Evolutionary conservation across 495 filamentous ascomycete species (phyloP).

Genomic region (Tuber calosporum): DNA sequence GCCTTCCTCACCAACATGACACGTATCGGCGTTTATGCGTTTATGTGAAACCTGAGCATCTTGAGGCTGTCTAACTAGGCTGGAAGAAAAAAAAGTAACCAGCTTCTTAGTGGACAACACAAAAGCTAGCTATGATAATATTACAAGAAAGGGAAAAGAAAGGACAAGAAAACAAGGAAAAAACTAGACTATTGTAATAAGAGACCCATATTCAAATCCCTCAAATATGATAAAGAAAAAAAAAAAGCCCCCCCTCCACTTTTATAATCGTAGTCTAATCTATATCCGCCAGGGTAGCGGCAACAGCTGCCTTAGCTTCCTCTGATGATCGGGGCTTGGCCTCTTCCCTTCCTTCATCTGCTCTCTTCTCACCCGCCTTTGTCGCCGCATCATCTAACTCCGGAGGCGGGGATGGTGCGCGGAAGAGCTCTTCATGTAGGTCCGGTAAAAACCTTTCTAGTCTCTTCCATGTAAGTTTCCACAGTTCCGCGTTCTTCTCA

Average conservation of each 20-base stretch:
- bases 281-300: not conserved
- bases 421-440: conserved; percentile 50
- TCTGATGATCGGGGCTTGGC: not conserved
- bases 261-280: not conserved
- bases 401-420: conserved; percentile 19
- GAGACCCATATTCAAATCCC: not conserved
- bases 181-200: not conserved
- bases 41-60: not conserved
- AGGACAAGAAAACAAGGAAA: not conserved
- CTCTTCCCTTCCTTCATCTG: conserved; percentile 6
- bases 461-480: conserved; percentile 78
- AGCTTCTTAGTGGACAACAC: not conserved
- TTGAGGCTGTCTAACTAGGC: not conserved
- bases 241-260: not conserved
- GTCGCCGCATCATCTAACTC: not conserved
- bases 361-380: conserved; percentile 8
- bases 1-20: not conserved
- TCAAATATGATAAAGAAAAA: not conserved
- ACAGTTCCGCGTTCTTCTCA: conserved; percentile 54
- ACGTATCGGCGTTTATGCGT: not conserved
- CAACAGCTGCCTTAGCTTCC: not conserved
- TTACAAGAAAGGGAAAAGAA: not conserved
- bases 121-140: not conserved
- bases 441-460: conserved; percentile 84
- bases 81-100: not conserved